These are phyloP conservation scores for Aschersonia sp. DNA, from an alignment of 2,329 filamentous ascomycete genomes.

Conservation along the genomic window DNA sequence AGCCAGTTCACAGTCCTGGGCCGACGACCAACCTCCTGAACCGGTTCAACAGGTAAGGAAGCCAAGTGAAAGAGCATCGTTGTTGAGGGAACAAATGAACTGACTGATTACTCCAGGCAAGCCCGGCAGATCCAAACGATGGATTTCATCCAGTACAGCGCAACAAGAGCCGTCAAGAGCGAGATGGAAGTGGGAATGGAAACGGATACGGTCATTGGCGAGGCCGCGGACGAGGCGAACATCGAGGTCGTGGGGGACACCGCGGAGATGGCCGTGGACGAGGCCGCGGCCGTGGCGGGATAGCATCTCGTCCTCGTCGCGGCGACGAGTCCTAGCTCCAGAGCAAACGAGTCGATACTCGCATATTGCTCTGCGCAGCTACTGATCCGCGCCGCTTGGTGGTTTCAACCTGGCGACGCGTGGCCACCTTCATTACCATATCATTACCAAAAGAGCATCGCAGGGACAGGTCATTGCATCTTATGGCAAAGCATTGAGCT, in stretches of 20 bases:
- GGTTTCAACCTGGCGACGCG: background rate
- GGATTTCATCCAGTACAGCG: slow-evolving; percentile 62
- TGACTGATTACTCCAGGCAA: slow-evolving; percentile 17
- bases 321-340: slow-evolving; percentile 15
- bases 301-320: slow-evolving; percentile 19
- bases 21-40: slow-evolving; percentile 61
- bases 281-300: slow-evolving; percentile 24
- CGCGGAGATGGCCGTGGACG: slow-evolving; percentile 31
- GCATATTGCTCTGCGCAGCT: background rate
- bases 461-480: background rate
- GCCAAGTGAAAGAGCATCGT: background rate
- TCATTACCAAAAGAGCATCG: background rate
- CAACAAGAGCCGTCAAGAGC: slow-evolving; percentile 38
- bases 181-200: slow-evolving; percentile 24
- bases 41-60: slow-evolving; percentile 25
- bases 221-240: slow-evolving; percentile 31
- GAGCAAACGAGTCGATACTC: background rate
- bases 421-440: background rate
- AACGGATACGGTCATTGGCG: slow-evolving; percentile 18
- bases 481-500: background rate
- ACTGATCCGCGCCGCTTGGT: too few relatives aligned
- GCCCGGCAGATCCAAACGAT: slow-evolving; percentile 33
- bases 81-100: background rate
- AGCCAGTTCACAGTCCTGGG: slow-evolving; percentile 56
- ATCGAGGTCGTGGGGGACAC: slow-evolving; percentile 35